A percentile compares a stretch with the other conserved stretches of the same genome.
phyloP scores from a whole-genome alignment of 2,329 filamentous ascomycete species.

The Passalora sequoiae region DNA sequence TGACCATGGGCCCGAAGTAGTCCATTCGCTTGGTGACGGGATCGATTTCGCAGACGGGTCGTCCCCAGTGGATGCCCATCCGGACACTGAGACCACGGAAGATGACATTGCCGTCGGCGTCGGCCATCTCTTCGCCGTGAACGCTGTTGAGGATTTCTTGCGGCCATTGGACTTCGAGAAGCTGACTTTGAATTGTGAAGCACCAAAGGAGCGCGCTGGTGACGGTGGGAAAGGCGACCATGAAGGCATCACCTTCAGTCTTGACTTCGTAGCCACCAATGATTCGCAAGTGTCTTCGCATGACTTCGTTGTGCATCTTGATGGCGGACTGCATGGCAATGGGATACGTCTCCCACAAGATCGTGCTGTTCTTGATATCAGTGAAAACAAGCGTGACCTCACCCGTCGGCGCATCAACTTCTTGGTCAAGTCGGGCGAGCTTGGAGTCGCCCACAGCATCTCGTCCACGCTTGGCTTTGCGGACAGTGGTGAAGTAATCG shows the following conservation, averaged over 20 bases:
- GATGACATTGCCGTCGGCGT: slow-evolving; percentile 81
- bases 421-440: slow-evolving; percentile 77
- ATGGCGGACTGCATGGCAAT: slow-evolving; percentile 95
- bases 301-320: slow-evolving; percentile 93
- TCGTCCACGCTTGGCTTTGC: slow-evolving; percentile 57
- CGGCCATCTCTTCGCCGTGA: slow-evolving; percentile 74
- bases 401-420: slow-evolving; percentile 85
- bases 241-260: slow-evolving; percentile 98
- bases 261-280: slow-evolving; percentile 99
- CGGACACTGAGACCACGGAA: slow-evolving; percentile 91
- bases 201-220: slow-evolving; percentile 94
- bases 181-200: slow-evolving; percentile 83
- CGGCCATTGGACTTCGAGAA: slow-evolving; percentile 89
- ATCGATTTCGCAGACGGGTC: slow-evolving; percentile 89
- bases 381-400: slow-evolving; percentile 94
- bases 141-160: slow-evolving; percentile 83
- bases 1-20: slow-evolving; percentile 99
- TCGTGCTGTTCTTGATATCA: slow-evolving; percentile 97
- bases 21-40: slow-evolving; percentile 98
- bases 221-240: slow-evolving; percentile 96
- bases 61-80: slow-evolving; percentile 96
- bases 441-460: slow-evolving; percentile 72
- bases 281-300: slow-evolving; percentile 85
- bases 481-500: slow-evolving; percentile 61
- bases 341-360: slow-evolving; percentile 91